A percentile compares a stretch with the other conserved stretches of the same genome.
Conservation (phyloP, 2,329 filamentous ascomycete genomes). For the Daldinia sp. region DNA sequence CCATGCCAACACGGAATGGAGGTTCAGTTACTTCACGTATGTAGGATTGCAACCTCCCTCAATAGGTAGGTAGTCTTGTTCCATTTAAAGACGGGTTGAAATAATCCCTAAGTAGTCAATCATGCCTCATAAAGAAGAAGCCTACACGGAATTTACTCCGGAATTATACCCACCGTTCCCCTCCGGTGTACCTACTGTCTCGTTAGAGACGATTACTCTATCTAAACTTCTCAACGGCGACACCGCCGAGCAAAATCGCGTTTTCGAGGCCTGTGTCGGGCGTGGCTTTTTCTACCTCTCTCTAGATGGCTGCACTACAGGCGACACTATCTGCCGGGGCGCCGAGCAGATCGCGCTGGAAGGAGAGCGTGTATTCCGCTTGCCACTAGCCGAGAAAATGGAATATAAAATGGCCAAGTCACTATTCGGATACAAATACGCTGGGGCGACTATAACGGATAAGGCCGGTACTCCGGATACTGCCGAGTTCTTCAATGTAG, state of each 20-base stretch:
- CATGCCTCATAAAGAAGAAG: slow-evolving; percentile 42
- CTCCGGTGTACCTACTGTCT: slow-evolving; percentile 38
- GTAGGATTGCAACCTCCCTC: not conserved
- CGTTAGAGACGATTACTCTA: slow-evolving; percentile 45
- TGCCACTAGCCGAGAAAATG: slow-evolving; percentile 45
- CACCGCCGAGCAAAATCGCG: slow-evolving; percentile 36
- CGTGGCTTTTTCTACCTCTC: slow-evolving; percentile 48
- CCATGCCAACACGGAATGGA: not conserved
- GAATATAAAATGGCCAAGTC: slow-evolving; percentile 36
- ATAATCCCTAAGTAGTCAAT: not conserved
- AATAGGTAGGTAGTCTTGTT: not conserved
- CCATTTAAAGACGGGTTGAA: not conserved
- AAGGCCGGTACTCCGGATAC: slow-evolving; percentile 42
- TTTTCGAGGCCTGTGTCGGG: slow-evolving; percentile 42
- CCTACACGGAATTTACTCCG: slow-evolving; percentile 40
- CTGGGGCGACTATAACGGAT: slow-evolving; percentile 44
- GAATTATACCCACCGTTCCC: slow-evolving; percentile 43
- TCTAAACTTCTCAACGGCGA: slow-evolving; percentile 39
- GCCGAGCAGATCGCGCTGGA: slow-evolving; percentile 39
- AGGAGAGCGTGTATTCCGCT: slow-evolving; percentile 41
- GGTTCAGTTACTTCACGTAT: not conserved
- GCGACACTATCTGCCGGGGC: slow-evolving; percentile 33
- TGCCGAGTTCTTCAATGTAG: slow-evolving; percentile 49
- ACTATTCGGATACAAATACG: slow-evolving; percentile 47
- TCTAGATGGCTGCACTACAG: slow-evolving; percentile 36